Percentiles rank a stretch among this genome's conserved stretches.
These are phyloP conservation scores for Apiotrichum akiyoshidainum DNA, from an alignment of 1,284 basidiomycete species.

Conservation along the genomic window DNA sequence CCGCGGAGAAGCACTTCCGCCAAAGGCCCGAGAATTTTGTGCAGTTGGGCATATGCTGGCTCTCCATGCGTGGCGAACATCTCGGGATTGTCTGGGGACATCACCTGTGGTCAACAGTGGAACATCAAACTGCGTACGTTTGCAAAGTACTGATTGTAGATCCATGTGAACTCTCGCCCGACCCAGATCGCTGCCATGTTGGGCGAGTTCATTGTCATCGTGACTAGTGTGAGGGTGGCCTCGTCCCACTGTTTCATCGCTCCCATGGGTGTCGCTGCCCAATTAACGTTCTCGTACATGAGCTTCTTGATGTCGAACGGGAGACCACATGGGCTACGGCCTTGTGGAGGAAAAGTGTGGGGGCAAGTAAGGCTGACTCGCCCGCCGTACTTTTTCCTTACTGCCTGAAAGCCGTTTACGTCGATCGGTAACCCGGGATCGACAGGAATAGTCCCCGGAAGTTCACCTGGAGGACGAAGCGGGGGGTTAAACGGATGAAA, in stretches of 20 bases:
- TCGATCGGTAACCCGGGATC: not conserved
- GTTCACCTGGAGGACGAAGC: not conserved
- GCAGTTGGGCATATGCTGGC: not conserved
- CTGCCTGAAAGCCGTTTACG: not conserved
- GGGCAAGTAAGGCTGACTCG: not conserved
- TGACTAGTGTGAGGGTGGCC: slow-evolving; percentile 16
- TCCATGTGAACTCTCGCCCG: slow-evolving; percentile 36
- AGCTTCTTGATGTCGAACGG: not conserved
- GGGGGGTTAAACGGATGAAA: not conserved
- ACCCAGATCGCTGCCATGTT: slow-evolving; percentile 43
- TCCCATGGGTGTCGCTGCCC: slow-evolving; percentile 41
- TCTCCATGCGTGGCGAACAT: not conserved
- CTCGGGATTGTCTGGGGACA: not conserved
- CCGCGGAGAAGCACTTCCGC: too few relatives aligned
- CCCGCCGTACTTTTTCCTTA: not conserved
- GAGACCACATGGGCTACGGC: not conserved
- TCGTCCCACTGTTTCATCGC: slow-evolving; percentile 36
- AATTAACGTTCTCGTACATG: slow-evolving; percentile 29
- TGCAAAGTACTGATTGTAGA: slow-evolving; percentile 46
- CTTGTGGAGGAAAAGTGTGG: not conserved
- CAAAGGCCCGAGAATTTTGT: too few relatives aligned
- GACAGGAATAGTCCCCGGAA: not conserved
- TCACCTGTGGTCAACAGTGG: not conserved
- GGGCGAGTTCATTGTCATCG: slow-evolving; percentile 4
- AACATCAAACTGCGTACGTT: not conserved